Conservation (phyloP, 73 alveolate genomes). For the Paramecium tetraurelia region DNA sequence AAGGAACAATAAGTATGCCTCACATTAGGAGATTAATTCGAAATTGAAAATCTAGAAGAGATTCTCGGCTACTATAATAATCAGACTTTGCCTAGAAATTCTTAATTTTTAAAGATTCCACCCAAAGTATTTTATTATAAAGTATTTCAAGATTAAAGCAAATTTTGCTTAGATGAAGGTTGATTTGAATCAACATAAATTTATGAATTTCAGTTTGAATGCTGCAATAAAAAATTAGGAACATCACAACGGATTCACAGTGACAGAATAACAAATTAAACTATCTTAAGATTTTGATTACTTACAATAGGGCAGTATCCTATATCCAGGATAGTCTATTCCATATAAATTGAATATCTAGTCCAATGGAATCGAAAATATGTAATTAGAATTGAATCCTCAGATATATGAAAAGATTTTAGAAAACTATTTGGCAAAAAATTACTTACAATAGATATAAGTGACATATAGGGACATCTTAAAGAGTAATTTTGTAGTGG, state of each 20-base stretch:
- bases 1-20: background rate
- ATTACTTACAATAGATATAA: background rate
- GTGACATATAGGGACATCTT: background rate
- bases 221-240: background rate
- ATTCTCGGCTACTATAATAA: background rate
- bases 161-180: background rate
- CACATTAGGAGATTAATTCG: background rate
- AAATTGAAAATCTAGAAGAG: background rate
- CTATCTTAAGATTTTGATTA: background rate
- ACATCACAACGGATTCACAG: background rate
- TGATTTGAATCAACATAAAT: background rate
- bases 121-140: background rate
- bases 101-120: background rate
- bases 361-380: background rate
- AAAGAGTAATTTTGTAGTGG: background rate
- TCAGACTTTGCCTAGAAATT: background rate
- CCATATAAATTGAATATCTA: background rate
- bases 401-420: background rate
- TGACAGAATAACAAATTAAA: background rate
- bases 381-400: background rate
- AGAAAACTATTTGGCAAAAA: constrained; percentile 9
- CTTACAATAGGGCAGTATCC: background rate
- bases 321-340: background rate
- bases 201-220: background rate
- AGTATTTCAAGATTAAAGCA: background rate